These are phyloP conservation scores for Croton laevigatus DNA, from an alignment of 441 rosid genomes.

Conservation along the genomic window DNA sequence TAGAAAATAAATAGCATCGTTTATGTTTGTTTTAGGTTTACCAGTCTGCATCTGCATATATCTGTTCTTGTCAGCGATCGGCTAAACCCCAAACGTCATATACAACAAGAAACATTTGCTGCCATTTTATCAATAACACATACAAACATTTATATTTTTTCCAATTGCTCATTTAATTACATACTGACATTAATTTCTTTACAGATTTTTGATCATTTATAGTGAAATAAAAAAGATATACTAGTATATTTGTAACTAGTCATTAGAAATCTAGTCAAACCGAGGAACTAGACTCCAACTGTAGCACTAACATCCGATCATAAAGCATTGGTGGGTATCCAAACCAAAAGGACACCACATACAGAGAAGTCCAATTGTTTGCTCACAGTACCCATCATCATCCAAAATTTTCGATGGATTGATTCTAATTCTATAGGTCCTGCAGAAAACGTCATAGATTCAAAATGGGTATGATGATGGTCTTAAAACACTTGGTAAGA, in stretches of 20 bases:
- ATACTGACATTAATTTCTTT: too few species aligned
- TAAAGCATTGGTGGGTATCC: neutral
- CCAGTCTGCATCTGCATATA: neutral
- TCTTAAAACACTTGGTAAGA: too few species aligned
- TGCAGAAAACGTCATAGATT: neutral
- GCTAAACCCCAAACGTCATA: neutral
- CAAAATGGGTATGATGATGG: neutral
- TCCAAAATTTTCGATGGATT: neutral
- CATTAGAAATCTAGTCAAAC: too few species aligned
- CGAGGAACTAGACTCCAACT: too few species aligned
- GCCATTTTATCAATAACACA: neutral
- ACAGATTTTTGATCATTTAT: too few species aligned
- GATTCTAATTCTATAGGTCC: neutral
- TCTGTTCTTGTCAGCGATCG: slow-evolving; percentile 4
- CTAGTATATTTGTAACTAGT: too few species aligned
- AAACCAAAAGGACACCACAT: neutral
- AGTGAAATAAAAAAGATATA: too few species aligned
- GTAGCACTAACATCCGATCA: too few species aligned
- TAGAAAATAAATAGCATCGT: neutral
- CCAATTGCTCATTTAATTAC: too few species aligned
- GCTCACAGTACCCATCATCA: neutral
- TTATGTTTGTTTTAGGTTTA: neutral
- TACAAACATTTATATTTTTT: too few species aligned
- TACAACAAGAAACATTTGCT: neutral
- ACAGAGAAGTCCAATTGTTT: neutral